phyloP scores from a whole-genome alignment of 1,284 basidiomycete species.

The Salmacisia buchloeana region DNA sequence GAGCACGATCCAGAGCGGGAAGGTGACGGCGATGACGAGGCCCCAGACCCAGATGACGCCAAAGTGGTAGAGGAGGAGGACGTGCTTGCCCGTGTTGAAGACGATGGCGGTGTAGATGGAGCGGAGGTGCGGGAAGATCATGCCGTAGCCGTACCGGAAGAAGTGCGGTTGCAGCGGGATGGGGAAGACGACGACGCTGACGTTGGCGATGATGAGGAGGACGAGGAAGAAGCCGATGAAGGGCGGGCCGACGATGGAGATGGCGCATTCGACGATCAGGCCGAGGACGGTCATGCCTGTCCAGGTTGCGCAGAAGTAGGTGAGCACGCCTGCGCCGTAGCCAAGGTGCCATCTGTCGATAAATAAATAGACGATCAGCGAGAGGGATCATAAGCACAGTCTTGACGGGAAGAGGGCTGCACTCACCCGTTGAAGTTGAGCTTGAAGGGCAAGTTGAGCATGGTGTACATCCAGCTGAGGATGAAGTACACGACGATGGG shows the following conservation, averaged over 20 bases:
- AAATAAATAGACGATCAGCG: not conserved
- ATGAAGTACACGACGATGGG: slow-evolving; percentile 32
- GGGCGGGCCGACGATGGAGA: slow-evolving; percentile 31
- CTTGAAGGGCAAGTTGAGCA: slow-evolving; percentile 42
- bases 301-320: slow-evolving; percentile 34
- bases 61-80: slow-evolving; percentile 36
- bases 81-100: slow-evolving; percentile 29
- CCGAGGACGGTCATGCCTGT: slow-evolving; percentile 37
- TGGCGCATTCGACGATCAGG: slow-evolving; percentile 30
- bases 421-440: slow-evolving; percentile 29
- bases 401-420: not conserved
- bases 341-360: slow-evolving; percentile 12
- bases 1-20: slow-evolving; percentile 36
- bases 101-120: slow-evolving; percentile 39
- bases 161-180: slow-evolving; percentile 26
- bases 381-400: too few relatives aligned
- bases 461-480: slow-evolving; percentile 38
- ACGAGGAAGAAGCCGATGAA: slow-evolving; percentile 40
- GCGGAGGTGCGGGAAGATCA: slow-evolving; percentile 44
- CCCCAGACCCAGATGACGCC: slow-evolving; percentile 46
- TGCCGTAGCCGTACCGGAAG: slow-evolving; percentile 37
- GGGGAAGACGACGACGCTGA: slow-evolving; percentile 32
- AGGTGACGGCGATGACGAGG: slow-evolving; percentile 28
- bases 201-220: slow-evolving; percentile 42
- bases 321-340: slow-evolving; percentile 45